Evolutionary conservation across 345 rosid genomes (phyloP), one percentile per base, ranked within the genome.

Genomic region (Turritis glabra): DNA sequence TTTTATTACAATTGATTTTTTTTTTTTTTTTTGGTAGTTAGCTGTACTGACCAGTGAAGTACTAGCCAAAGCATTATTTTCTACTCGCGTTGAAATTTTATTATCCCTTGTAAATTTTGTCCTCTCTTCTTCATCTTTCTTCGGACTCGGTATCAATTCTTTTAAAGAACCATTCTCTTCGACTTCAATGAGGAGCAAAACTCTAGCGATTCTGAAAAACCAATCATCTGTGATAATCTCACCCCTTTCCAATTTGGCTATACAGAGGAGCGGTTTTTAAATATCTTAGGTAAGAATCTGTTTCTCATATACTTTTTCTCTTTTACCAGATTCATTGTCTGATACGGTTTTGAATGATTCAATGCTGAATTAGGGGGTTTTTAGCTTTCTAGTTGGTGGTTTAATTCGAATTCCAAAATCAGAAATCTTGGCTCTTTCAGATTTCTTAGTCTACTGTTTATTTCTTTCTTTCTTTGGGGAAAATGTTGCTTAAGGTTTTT

Each of bases 401-500:
- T 67, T 6, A 25, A 25, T 67, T 5, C 56, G 69, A 47, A 19
- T 47, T 48, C 2, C 4, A 14, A 46, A 32, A 47, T 32, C 19
- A 47, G 15, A 30, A 65, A 47, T 32, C 68, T 7, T 64, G 54
- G 43, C 18, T 64, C 13, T 25, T 7, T 46, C 43, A 29, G 74
- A 58, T 57, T 71, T n/a, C 57, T 33, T 44, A 8, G 17, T 19
- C 21, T 50, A 48, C 29, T 26, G 51, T 13, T 40, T n/a, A n/a
- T n/a, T 68, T 5, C 19, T 26, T 9, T 11, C 5, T 27, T n/a
- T 10, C 7, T 73, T 32, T 38, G 69, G 8, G 53, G 30, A 29
- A 40, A 72, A 62, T 72, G 76, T 72, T 72, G 69, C 76, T 40
- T 72, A 62, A 62, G 69, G 72, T 35, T 65, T 74, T 74, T 19